Base-by-base conservation (phyloP, 345 rosid genomes). In the Dipteronia dyeriana region DNA sequence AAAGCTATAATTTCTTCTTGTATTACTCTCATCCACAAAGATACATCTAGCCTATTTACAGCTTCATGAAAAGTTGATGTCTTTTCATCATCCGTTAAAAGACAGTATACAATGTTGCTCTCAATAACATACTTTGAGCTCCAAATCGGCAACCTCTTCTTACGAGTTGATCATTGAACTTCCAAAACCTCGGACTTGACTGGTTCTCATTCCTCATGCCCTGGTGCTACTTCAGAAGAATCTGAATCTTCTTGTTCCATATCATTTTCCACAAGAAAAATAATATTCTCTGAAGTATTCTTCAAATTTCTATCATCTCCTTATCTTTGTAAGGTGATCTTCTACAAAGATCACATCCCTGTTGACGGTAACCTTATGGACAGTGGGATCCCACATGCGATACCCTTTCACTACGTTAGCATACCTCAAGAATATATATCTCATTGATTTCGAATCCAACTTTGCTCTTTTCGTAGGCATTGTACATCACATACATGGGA, bases 1-100 rank as follows among this genome's bases (percentile, higher is more conserved):
- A 41, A 11, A 41, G 45, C 45, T 71, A 20, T 71, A 34, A 34
- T 34, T 34, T 34, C 65, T 26, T 71, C 63, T 4, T 71, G 41
- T 43, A 71, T 71, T 71, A 63, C 43, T 71, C 65, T 17, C 64
- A 71, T 71, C 22, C 39, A 71, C 43, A 5, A 39, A 8, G 63
- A 41, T 41, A 41, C 45, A 41, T 41, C 10, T 8, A 0, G 45
- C 9, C 45, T 41, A 41, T 1, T 41, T 0, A n/a, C 7, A 1
- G 64, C 64, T 10, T 54, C 12, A 11, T 53, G 43, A 14, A 22
- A 13, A 11, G 45, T 56, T 25, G 22, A 71, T 71, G 61, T 23
- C 47, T 71, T 47, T 54, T 41, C 72, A 19, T 68, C 53, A 31
- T 68, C 11, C 1, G 29, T 12, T 41, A 68, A 9, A 39, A 68